These are phyloP conservation scores for Ceratobasidium sp. DNA, from an alignment of 1,284 basidiomycete species.

Conservation along the genomic window DNA sequence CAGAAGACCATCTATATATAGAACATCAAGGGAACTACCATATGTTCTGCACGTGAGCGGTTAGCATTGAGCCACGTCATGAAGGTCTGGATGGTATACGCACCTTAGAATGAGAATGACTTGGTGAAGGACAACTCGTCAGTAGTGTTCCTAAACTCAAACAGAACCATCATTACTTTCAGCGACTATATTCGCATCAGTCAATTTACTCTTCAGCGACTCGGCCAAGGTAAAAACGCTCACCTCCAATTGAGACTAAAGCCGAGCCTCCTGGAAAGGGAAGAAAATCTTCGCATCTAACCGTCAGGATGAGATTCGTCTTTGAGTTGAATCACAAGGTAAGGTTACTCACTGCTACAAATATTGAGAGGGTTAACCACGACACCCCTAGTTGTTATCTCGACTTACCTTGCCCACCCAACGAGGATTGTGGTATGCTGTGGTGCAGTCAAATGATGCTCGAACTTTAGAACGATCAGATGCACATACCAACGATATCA, in stretches of 20 bases:
- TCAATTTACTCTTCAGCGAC: not conserved
- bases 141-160: not conserved
- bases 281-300: not conserved
- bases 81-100: not conserved
- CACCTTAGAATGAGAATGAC: constrained; percentile 14
- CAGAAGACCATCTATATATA: not conserved
- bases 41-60: not conserved
- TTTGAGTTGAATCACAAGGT: not conserved
- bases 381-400: no score
- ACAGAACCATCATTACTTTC: not conserved
- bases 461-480: no score
- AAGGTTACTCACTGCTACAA: not conserved
- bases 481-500: constrained; percentile 2
- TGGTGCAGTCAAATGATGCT: no score
- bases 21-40: not conserved
- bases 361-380: not conserved
- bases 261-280: not conserved
- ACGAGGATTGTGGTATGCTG: constrained; percentile 11
- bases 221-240: not conserved
- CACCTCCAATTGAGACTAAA: constrained; percentile 4
- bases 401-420: constrained; percentile 16
- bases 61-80: not conserved
- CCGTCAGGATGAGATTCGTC: not conserved
- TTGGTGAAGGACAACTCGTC: not conserved
- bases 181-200: not conserved